Evolutionary conservation across 768 basidiomycete species (phyloP).

Genomic region (Tremella fuciformis): DNA sequence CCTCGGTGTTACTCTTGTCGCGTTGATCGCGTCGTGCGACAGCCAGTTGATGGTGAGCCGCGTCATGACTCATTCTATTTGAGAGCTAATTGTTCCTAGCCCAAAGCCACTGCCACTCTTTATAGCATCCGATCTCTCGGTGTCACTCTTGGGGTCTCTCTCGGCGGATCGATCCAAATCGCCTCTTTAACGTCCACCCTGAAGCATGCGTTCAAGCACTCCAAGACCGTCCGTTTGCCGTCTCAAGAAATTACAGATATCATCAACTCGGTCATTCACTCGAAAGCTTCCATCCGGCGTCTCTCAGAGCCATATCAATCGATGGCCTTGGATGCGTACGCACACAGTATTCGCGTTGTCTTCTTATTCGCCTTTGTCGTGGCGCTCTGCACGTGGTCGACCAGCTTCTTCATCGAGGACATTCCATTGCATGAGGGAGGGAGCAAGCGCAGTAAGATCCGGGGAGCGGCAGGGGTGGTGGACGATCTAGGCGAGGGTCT

Average conservation of each 20-base stretch:
- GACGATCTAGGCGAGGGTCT: constrained; percentile 2
- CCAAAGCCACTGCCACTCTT: constrained; percentile 48
- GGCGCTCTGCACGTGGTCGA: constrained; percentile 23
- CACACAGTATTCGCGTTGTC: constrained; percentile 29
- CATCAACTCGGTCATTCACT: constrained; percentile 44
- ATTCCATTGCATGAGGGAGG: constrained; percentile 15
- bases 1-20: constrained; percentile 38
- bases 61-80: not conserved
- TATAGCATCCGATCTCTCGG: constrained; percentile 50
- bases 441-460: not conserved
- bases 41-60: constrained; percentile 44
- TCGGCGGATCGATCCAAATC: constrained; percentile 47
- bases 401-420: constrained; percentile 28
- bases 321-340: constrained; percentile 39
- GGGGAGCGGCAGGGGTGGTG: constrained; percentile 7
- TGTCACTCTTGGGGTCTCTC: constrained; percentile 43
- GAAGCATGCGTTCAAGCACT: not conserved
- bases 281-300: constrained; percentile 43
- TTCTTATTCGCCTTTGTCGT: constrained; percentile 21
- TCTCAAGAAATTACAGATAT: constrained; percentile 21
- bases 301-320: constrained; percentile 24
- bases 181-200: constrained; percentile 33
- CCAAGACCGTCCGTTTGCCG: constrained; percentile 12
- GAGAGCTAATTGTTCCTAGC: constrained; percentile 13
- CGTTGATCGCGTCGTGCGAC: constrained; percentile 44